Percentiles rank a stretch among this genome's conserved stretches.
phyloP scores from a whole-genome alignment of 176 grass and related monocot species.

The Rhynchospora breviuscula region DNA sequence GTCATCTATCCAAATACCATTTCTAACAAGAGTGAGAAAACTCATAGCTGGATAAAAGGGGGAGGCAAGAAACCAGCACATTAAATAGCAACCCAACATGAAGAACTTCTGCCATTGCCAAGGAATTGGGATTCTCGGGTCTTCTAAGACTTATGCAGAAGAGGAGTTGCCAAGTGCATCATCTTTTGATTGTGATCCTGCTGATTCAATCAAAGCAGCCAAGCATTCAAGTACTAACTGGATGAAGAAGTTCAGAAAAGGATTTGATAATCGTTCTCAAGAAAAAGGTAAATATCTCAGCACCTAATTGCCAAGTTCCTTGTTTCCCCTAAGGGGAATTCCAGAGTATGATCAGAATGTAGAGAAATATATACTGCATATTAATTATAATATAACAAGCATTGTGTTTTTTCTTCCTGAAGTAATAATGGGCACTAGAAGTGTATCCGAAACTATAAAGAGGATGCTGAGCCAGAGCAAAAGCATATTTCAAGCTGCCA shows the following conservation, averaged over 20 bases:
- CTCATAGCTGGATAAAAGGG: background rate
- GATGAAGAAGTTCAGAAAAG: conserved; percentile 30
- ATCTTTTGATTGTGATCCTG: conserved; percentile 1
- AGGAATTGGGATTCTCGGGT: conserved; percentile 41
- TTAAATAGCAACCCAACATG: conserved; percentile 17
- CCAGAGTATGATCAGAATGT: background rate
- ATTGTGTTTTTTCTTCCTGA: background rate
- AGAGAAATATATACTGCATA: background rate
- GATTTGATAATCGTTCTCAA: conserved; percentile 17
- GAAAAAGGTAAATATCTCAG: background rate
- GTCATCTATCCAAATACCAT: background rate
- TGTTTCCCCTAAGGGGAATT: background rate
- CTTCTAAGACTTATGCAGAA: conserved; percentile 13
- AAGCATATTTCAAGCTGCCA: conserved; percentile 67
- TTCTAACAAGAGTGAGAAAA: background rate
- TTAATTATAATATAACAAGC: background rate
- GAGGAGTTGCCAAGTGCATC: no score
- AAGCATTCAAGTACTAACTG: conserved; percentile 42
- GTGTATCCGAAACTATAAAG: conserved; percentile 53
- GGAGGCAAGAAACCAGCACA: background rate
- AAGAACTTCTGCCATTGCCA: conserved; percentile 33
- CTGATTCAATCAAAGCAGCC: conserved; percentile 22
- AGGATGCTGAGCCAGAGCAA: conserved; percentile 70
- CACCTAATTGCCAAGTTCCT: background rate
- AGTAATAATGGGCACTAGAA: background rate